These are phyloP conservation scores for Ramalina peruviana DNA, from an alignment of 495 filamentous ascomycete genomes.

Conservation along the genomic window DNA sequence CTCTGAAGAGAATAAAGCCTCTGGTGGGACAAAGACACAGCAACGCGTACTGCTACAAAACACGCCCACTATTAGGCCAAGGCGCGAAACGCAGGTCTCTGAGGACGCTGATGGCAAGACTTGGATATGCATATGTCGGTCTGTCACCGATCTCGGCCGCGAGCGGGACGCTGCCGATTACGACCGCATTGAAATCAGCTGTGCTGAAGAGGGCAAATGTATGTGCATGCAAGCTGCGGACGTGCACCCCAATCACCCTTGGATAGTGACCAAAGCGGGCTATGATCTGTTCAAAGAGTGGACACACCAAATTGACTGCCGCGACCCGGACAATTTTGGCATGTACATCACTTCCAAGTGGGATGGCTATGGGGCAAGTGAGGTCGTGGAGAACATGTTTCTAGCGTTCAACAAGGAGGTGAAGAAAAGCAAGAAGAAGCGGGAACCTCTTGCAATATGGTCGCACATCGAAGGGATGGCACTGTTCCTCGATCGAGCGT, in stretches of 20 bases:
- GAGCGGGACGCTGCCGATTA: too few species aligned
- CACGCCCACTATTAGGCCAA: too few species aligned
- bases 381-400: slow-evolving; percentile 28
- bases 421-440: slow-evolving; percentile 14
- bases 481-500: slow-evolving; percentile 10
- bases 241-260: slow-evolving; percentile 29
- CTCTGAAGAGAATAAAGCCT: too few species aligned
- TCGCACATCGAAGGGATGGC: slow-evolving; percentile 17
- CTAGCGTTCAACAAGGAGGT: slow-evolving; percentile 24
- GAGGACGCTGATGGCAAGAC: too few species aligned
- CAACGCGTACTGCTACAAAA: too few species aligned
- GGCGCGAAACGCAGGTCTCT: too few species aligned
- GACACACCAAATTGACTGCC: slow-evolving; percentile 10
- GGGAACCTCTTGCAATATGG: slow-evolving; percentile 24
- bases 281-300: slow-evolving; percentile 4
- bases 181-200: background rate
- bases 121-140: too few species aligned
- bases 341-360: slow-evolving; percentile 31
- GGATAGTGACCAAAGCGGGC: slow-evolving; percentile 24
- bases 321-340: slow-evolving; percentile 25
- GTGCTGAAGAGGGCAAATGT: slow-evolving; percentile 13
- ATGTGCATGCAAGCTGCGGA: slow-evolving; percentile 24
- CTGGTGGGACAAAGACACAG: too few species aligned
- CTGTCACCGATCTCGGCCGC: too few species aligned
- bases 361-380: slow-evolving; percentile 23